Evolutionary conservation across 31 red algal genomes (phyloP), one percentile per base, ranked within the genome.

Genomic region (Porphyra umbilicalis): DNA sequence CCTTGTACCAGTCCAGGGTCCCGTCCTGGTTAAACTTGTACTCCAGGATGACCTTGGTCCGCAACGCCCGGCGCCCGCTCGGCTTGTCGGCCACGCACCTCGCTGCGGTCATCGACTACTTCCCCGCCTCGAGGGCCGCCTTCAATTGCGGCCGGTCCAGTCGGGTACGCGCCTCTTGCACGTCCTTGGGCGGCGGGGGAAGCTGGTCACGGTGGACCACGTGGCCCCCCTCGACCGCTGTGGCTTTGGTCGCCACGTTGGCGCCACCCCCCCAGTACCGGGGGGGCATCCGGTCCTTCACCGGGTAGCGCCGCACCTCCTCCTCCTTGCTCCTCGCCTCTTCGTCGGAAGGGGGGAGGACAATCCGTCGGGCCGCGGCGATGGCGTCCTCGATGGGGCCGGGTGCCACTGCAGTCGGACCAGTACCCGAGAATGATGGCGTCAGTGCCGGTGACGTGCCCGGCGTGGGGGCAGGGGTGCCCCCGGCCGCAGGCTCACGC

Each of bases 31-130:
- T n/a, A 68, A 33, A 9, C 76, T 86, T 68, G 35, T 79, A 80
- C n/a, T 35, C 31, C 79, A 35, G 80, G 10, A 85, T 44, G 38
- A 77, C 79, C n/a, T n/a, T n/a, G n/a, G n/a, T n/a, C n/a, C n/a
- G n/a, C n/a, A n/a, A n/a, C n/a, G n/a, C n/a, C n/a, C n/a, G n/a
- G n/a, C n/a, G n/a, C n/a, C n/a, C n/a, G n/a, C n/a, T n/a, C n/a
- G n/a, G n/a, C n/a, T n/a, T 44, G 40, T 79, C 1, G 79, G 79
- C 18, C 29, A 0, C 18, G n/a, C n/a, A n/a, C n/a, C n/a, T n/a
- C n/a, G n/a, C n/a, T n/a, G n/a, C n/a, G n/a, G n/a, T n/a, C 34
- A 76, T 80, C 7, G 80, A 35, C 16, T n/a, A 6, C 33, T 81
- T 79, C 40, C 81, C 79, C 25, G 33, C 35, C 5, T 35, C 8